A percentile compares a stretch with the other conserved stretches of the same genome.
These are phyloP conservation scores for Cryphonectria nitschkei DNA, from an alignment of 2,329 filamentous ascomycete genomes.

Conservation along the genomic window DNA sequence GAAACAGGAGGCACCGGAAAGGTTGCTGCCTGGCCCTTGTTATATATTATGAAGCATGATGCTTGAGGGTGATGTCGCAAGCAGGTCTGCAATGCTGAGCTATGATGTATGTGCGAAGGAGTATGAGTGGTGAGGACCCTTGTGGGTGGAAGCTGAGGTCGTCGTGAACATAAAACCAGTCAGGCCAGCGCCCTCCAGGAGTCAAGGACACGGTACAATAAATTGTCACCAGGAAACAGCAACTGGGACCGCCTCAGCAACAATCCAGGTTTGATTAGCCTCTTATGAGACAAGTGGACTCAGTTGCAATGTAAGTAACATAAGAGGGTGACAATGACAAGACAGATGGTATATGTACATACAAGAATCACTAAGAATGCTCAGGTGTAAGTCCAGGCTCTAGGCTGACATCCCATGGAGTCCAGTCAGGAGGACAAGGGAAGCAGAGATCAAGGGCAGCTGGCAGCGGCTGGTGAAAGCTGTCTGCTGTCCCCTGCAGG, in stretches of 20 bases:
- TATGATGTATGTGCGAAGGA: conserved; percentile 2
- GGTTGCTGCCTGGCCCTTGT: conserved; percentile 17
- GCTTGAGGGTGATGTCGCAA: conserved; percentile 16
- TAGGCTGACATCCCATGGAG: conserved; percentile 1
- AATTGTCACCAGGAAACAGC: not conserved
- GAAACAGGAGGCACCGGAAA: conserved; percentile 12
- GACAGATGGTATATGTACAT: not conserved
- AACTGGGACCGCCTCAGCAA: not conserved
- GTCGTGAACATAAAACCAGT: not conserved
- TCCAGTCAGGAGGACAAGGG: conserved; percentile 1
- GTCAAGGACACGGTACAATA: not conserved
- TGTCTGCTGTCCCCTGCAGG: not conserved
- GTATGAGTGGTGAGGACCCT: not conserved
- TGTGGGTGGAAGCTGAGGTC: not conserved
- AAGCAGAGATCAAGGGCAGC: conserved; percentile 8
- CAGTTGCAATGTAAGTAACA: not conserved
- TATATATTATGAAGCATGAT: conserved; percentile 21
- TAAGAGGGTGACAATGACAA: not conserved
- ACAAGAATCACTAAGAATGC: not conserved
- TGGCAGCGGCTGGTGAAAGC: conserved; percentile 9
- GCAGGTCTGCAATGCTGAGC: conserved; percentile 18
- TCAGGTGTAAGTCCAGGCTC: not conserved
- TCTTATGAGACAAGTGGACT: not conserved
- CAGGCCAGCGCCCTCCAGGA: not conserved
- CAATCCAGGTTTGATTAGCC: not conserved